Evolutionary conservation across 2,329 filamentous ascomycete species (phyloP), one percentile per base, ranked within the genome.

Genomic region (Sporothrix curviconia): DNA sequence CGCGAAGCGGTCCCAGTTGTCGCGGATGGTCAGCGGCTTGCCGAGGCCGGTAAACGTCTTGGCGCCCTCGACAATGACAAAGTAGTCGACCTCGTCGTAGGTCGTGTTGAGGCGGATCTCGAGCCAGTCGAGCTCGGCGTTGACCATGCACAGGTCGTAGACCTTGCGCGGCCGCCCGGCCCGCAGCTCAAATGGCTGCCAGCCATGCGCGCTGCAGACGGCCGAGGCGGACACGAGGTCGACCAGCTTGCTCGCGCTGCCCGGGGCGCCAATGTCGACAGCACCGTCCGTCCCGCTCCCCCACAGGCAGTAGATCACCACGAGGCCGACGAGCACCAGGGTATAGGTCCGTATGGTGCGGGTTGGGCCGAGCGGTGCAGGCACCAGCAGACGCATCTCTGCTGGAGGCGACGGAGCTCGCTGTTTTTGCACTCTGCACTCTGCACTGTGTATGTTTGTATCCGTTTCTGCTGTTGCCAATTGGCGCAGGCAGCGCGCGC

Each of bases 41-140:
- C 73, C 68, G 1, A 70, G 70, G 36, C 78, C 78, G 15, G 82
- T 83, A 62, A 86, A 86, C 1, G 82, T 85, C 51, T 71, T 76
- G 17, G 71, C 67, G 1, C 79, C 77, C 70, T 87, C 84, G 52
- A 86, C 76, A 34, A 87, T 76, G 64, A 87, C 73, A 63, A 85
- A 87, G 69, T 84, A 85, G 70, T 87, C 83, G 59, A 86, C 81
- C 42, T 78, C 70, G 39, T 78, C 68, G 57, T 79, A 78, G 15
- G 84, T 75, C 3, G 79, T 79, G 64, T 82, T 75, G 3, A 87
- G 72, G 11, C 82, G 79, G 49, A 87, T 80, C 67, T 87, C 83
- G 42, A 87, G 74, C 76, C 81, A 84, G 69, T 86, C 83, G 12
- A 86, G 73, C 69, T 86, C 84, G 3, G 75, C 78, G 62, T 83